Base-by-base conservation (phyloP, 1,139 yeast genomes). In the Diutina neorugosa region DNA sequence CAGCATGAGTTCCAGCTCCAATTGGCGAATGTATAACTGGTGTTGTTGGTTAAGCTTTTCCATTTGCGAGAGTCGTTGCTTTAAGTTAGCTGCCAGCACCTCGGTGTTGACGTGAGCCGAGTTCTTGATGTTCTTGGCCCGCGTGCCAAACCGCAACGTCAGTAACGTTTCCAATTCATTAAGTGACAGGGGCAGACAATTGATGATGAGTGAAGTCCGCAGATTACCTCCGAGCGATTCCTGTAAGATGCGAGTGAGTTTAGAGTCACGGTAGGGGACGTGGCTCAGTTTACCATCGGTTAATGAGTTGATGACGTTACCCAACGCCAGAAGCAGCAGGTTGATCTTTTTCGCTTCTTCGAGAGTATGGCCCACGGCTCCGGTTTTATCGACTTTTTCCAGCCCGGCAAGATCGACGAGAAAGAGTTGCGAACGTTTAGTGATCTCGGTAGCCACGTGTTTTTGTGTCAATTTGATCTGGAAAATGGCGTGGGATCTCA, bases 181-280 rank as follows among this genome's bases (percentile, higher is more conserved):
- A 42, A 65, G 62, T 0, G 74, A 65, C 0, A 86, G 77, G 0
- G 93, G 88, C 0, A 96, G 86, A 58, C 96, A 86, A 59, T 84
- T 87, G 51, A 90, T 76, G 42, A 90, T 83, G 52, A 90, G 71
- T 1, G 89, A 80, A 0, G 96, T 90, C 55, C 93, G 72, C 1
- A 94, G 82, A 64, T 90, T 89, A 1, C 96, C 96, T 2, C 96
- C 96, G 25, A 90, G 69, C 0, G 95, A 82, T 61, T 88, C 95
- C 64, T 88, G 95, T 47, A 90, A 68, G 14, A 90, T 82, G 56
- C 96, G 73, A 0, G 97, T 89, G 53, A 91, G 73, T 61, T 90
- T 90, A 5, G 96, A 88, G 65, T 91, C 96, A 59, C 98, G 69
- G 61, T 87, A 88, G 0, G 95, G 95, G 4, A 86, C 70, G 64